phyloP scores from a whole-genome alignment of 805 yeast genomes.

The Wickerhamomyces canadensis region DNA sequence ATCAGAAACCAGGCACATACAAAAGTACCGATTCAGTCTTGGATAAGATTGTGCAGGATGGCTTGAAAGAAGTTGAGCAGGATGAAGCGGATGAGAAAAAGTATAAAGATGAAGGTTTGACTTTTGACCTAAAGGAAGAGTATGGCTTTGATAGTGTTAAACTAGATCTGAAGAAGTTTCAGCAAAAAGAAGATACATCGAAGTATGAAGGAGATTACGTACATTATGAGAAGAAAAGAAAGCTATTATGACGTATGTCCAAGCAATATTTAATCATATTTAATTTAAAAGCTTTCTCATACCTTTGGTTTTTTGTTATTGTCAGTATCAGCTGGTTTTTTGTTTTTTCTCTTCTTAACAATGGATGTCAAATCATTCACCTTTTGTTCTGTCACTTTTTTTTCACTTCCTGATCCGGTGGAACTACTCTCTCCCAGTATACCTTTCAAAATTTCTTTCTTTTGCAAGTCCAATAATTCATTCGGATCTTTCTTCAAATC shows the following conservation, averaged over 20 bases:
- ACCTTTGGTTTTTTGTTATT: constrained; percentile 14
- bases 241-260: no score
- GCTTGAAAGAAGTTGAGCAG: constrained; percentile 4
- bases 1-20: constrained; percentile 5
- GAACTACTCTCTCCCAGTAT: constrained; percentile 42
- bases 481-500: constrained; percentile 51
- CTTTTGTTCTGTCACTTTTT: neutral
- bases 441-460: constrained; percentile 49
- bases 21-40: constrained; percentile 5
- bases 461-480: constrained; percentile 42
- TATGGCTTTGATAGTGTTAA: constrained; percentile 18
- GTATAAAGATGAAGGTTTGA: neutral
- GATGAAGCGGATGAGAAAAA: neutral
- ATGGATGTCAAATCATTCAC: constrained; percentile 60
- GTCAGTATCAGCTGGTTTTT: constrained; percentile 4
- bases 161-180: constrained; percentile 3
- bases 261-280: no score
- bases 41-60: constrained; percentile 1
- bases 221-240: no score
- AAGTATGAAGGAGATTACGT: neutral
- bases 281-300: no score
- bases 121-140: constrained; percentile 17
- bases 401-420: constrained; percentile 9
- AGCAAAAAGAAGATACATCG: neutral
- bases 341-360: constrained; percentile 49